These are phyloP conservation scores for Yamadazyma trypodendri DNA, from an alignment of 1,139 yeast genomes.

Conservation along the genomic window DNA sequence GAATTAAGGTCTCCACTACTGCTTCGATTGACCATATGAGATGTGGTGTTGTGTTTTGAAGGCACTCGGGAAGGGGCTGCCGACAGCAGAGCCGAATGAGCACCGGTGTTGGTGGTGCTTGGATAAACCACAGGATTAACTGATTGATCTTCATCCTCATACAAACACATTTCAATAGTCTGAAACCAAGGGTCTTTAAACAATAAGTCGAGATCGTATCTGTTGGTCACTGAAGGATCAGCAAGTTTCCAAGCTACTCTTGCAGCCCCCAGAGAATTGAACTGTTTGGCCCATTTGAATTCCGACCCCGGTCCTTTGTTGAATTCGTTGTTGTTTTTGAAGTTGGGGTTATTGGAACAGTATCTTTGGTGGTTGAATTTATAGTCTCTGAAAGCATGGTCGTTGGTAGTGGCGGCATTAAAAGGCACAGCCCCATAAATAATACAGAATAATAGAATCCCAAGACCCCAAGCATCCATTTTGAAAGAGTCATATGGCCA, in stretches of 20 bases:
- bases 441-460: slow-evolving; percentile 61
- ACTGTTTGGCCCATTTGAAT: slow-evolving; percentile 61
- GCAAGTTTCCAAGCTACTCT: slow-evolving; percentile 75
- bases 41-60: slow-evolving; percentile 27
- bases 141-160: slow-evolving; percentile 51
- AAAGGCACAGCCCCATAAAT: slow-evolving; percentile 65
- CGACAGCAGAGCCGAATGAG: slow-evolving; percentile 19
- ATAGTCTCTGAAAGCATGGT: slow-evolving; percentile 59
- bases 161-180: slow-evolving; percentile 57
- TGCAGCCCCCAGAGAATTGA: slow-evolving; percentile 58
- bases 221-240: slow-evolving; percentile 54
- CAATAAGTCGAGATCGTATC: slow-evolving; percentile 55
- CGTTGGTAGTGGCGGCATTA: slow-evolving; percentile 48
- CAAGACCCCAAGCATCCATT: slow-evolving; percentile 75
- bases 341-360: slow-evolving; percentile 49
- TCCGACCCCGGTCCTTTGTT: slow-evolving; percentile 66
- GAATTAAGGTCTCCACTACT: slow-evolving; percentile 20
- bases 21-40: slow-evolving; percentile 3
- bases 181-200: slow-evolving; percentile 67
- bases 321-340: slow-evolving; percentile 47
- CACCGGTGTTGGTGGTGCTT: slow-evolving; percentile 17
- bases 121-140: slow-evolving; percentile 39
- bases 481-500: slow-evolving; percentile 62
- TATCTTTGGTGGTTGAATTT: slow-evolving; percentile 52
- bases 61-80: slow-evolving; percentile 31